These are phyloP conservation scores for Rosellinia necatrix DNA, from an alignment of 2,329 filamentous ascomycete genomes.

Conservation along the genomic window DNA sequence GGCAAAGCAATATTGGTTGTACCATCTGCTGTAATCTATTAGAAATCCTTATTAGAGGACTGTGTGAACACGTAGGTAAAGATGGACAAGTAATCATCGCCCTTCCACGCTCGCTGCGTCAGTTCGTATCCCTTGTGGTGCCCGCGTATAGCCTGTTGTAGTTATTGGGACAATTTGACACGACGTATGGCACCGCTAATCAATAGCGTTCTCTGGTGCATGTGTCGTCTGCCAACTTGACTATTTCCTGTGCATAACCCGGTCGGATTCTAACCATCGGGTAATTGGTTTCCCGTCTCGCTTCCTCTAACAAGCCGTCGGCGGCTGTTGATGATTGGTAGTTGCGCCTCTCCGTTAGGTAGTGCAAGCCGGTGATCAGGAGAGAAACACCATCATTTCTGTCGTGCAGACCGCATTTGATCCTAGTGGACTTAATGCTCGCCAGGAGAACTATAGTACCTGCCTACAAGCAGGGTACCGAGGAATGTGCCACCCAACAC, in stretches of 20 bases:
- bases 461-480: slow-evolving; percentile 81
- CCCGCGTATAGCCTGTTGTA: background rate
- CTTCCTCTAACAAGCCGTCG: background rate
- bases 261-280: background rate
- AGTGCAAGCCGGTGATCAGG: background rate
- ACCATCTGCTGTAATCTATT: too few species aligned
- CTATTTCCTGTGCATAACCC: background rate
- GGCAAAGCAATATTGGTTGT: too few species aligned
- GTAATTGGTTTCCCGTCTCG: background rate
- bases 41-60: background rate
- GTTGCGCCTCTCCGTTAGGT: background rate
- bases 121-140: background rate
- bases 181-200: background rate
- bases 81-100: background rate
- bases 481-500: slow-evolving; percentile 63
- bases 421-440: slow-evolving; percentile 31
- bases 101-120: background rate
- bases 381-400: background rate
- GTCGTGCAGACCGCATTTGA: background rate
- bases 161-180: slow-evolving; percentile 7
- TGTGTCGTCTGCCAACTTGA: background rate
- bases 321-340: background rate
- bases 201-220: background rate
- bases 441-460: slow-evolving; percentile 52
- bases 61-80: background rate